Evolutionary conservation across 177 flowering plant genomes (phyloP), one percentile per base, ranked within the genome.

Genomic region (Vitis hybrid): DNA sequence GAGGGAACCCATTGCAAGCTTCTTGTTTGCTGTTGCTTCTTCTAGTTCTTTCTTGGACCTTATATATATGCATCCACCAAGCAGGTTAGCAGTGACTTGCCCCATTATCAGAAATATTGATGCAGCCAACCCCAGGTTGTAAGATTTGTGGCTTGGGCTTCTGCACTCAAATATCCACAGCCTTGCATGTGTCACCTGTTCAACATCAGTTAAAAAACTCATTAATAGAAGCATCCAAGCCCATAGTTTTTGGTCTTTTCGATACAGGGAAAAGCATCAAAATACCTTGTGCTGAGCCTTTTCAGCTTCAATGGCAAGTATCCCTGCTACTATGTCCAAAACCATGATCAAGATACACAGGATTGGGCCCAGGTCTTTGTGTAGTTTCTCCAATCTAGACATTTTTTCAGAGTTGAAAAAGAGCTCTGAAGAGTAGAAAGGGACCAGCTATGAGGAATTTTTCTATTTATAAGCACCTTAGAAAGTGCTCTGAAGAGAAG

Each of bases 251-350:
- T 29, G 0, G 31, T 29, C 31, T 29, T 29, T 29, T 29, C 31
- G 31, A 29, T 29, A 29, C 31, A 29, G 31, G 4, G 31, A 19
- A 56, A 49, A 52, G 19, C 50, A 22, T 3, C n/a, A 26, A 4
- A 39, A 0, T 76, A 88, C 98, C 93, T 90, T 90, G 85, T 90
- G 88, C 69, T 91, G 85, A 67, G 88, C 90, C 19, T 81, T 70
- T 74, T 91, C 94, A 6, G 97, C 98, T 76, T 93, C 76, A 65
- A 93, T 89, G 50, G 97, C 95, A 19, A 93, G 90, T 60, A 93
- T 76, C 1, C 98, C 98, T 0, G 98, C 97, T 2, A 75, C 56
- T 26, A 93, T 70, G 53, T 91, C 98, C 78, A 93, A 18, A 49
- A 71, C 68, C 53, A 90, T 77, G 75, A 93, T 78, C 74, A 83